Evolutionary conservation across 129 eudicot genomes (phyloP).

Genomic region (Chrysanthemum makinoi): DNA sequence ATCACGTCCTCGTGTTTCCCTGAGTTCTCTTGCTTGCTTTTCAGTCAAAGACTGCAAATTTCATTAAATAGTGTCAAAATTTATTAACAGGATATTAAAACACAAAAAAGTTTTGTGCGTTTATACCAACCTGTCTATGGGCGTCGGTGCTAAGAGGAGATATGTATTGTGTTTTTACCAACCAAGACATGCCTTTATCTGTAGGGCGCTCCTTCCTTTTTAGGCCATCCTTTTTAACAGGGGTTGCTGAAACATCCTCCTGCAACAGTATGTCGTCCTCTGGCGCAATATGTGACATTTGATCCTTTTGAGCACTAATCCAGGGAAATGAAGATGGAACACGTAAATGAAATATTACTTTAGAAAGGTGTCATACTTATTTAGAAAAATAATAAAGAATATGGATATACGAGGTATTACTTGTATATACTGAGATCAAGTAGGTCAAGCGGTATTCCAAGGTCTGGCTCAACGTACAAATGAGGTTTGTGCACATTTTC

Average conservation of each 20-base stretch:
- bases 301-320: constrained; percentile 70
- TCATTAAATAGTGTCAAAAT: constrained; percentile 3
- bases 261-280: constrained; percentile 82
- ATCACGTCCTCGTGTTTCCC: constrained; percentile 57
- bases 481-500: constrained; percentile 91
- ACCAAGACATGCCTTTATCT: constrained; percentile 93
- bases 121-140: constrained; percentile 59
- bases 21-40: constrained; percentile 84
- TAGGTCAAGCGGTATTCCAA: constrained; percentile 96
- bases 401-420: constrained; percentile 37
- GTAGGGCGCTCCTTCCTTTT: constrained; percentile 85
- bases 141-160: constrained; percentile 89
- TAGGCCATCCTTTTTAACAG: constrained; percentile 72
- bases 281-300: constrained; percentile 51
- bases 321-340: constrained; percentile 9
- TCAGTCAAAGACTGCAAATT: constrained; percentile 68
- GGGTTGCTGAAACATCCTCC: constrained; percentile 74
- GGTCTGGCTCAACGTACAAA: constrained; percentile 84
- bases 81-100: constrained; percentile 9
- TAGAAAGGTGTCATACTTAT: neutral
- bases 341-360: neutral
- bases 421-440: constrained; percentile 97
- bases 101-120: neutral
- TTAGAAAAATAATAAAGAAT: neutral
- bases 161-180: constrained; percentile 91